phyloP scores from a whole-genome alignment of 345 rosid genomes.

The Theobroma cacao region DNA sequence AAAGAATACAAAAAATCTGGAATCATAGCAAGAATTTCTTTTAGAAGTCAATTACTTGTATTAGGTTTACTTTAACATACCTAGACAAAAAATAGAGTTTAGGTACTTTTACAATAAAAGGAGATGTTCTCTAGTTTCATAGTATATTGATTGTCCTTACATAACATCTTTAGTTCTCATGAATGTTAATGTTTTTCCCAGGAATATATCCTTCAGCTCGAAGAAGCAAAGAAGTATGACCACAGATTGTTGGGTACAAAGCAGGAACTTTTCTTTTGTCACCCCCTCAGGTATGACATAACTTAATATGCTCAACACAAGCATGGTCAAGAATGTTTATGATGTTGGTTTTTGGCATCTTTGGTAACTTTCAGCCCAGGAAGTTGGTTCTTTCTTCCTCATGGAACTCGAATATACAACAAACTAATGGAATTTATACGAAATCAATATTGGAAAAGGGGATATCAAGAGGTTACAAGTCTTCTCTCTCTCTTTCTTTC shows the following conservation, averaged over 20 bases:
- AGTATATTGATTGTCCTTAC: neutral
- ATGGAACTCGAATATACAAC: constrained; percentile 85
- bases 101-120: neutral
- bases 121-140: neutral
- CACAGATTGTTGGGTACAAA: constrained; percentile 84
- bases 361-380: constrained; percentile 73
- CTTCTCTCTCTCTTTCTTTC: constrained; percentile 16
- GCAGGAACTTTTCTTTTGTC: constrained; percentile 93
- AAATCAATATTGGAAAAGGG: constrained; percentile 73
- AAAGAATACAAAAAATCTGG: neutral
- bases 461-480: constrained; percentile 76
- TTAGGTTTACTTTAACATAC: neutral
- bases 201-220: constrained; percentile 69
- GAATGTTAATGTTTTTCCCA: constrained; percentile 26
- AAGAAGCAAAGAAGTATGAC: constrained; percentile 94
- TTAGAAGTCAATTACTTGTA: neutral
- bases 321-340: constrained; percentile 6
- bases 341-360: constrained; percentile 14
- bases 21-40: neutral
- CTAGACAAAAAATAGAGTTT: neutral
- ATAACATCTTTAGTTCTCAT: neutral
- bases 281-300: constrained; percentile 61
- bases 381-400: constrained; percentile 97
- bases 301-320: constrained; percentile 6
- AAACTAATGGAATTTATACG: constrained; percentile 76